Base-by-base conservation (phyloP, 83 land plant genomes). In the Picea abies region DNA sequence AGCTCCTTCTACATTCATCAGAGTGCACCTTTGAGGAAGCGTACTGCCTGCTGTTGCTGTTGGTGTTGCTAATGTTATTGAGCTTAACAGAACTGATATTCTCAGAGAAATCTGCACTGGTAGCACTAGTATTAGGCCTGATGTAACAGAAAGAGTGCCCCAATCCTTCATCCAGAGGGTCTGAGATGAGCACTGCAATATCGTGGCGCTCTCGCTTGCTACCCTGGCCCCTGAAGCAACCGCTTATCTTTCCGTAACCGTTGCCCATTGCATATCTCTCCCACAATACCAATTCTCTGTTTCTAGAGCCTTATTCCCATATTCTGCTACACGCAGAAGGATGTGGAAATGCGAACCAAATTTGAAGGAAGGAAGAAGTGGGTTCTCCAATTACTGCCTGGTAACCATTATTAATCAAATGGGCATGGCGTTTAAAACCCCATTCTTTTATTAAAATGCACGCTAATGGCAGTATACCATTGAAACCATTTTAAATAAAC, bases 131-230 rank as follows among this genome's bases (percentile, higher is more conserved):
- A 47, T 81, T 81, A 23, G 84, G 84, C 32, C 84, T 26, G 41
- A 83, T 79, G 56, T 83, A 83, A 56, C 84, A 83, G 56, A 83
- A 84, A 32, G 86, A 84, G 82, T 83, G 84, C 19, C 89, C 89
- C 78, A 85, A 76, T 19, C 83, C 82, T 16, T 87, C 89, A 79
- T 87, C 89, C 77, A 71, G 39, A 41, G 76, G 78, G 14, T 87
- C 80, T 2, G 78, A 81, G 6, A 62, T 71, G 63, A 85, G 32
- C 35, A 60, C 80, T 12, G 61, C 76, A 47, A 83, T 47, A 68
- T 26, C 62, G n/a, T 52, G 76, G 17, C 58, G 41, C 66, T 26
- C 63, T n/a, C 76, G 44, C 47, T 83, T 79, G 84, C 66, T 4
- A 0, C 10, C 29, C 65, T 62, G 75, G 20, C 76, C 84, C 17